Conservation (phyloP, 1,139 yeast genomes). For the Yamadazyma pseudoaaseri region DNA sequence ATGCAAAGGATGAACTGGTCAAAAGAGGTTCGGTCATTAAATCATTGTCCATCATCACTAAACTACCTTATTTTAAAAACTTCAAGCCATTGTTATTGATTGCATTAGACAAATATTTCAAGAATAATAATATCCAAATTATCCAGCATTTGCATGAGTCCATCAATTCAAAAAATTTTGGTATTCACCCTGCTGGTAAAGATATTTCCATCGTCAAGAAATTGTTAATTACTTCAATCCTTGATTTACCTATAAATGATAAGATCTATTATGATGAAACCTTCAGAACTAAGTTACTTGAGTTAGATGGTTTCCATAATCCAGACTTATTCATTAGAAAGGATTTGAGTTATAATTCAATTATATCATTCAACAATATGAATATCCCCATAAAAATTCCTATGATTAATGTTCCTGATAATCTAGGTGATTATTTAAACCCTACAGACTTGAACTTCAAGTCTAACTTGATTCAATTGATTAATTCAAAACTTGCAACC, state of each 20-base stretch:
- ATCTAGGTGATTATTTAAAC: slow-evolving; percentile 45
- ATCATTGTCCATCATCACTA: slow-evolving; percentile 54
- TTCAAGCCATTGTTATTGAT: slow-evolving; percentile 58
- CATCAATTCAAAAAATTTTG: slow-evolving; percentile 34
- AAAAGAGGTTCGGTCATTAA: slow-evolving; percentile 58
- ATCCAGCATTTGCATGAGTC: slow-evolving; percentile 31
- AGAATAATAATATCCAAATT: slow-evolving; percentile 20
- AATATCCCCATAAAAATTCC: slow-evolving; percentile 46
- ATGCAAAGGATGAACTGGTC: slow-evolving; percentile 42
- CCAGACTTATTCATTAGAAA: slow-evolving; percentile 40
- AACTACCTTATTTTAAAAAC: slow-evolving; percentile 51
- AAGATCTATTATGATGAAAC: slow-evolving; percentile 41
- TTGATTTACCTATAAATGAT: slow-evolving; percentile 48
- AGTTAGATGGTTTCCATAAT: slow-evolving; percentile 21
- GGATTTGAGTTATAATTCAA: slow-evolving; percentile 44
- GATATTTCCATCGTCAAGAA: slow-evolving; percentile 33
- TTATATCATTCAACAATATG: slow-evolving; percentile 37
- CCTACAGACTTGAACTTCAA: slow-evolving; percentile 47
- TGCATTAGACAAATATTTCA: slow-evolving; percentile 50
- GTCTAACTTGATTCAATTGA: slow-evolving; percentile 38
- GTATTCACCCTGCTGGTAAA: slow-evolving; percentile 18
- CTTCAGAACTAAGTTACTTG: slow-evolving; percentile 38
- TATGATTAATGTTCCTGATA: slow-evolving; percentile 41
- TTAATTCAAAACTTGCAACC: slow-evolving; percentile 33
- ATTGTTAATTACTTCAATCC: slow-evolving; percentile 42